phyloP scores from a whole-genome alignment of 495 filamentous ascomycete species.

The Daldinia loculata region DNA sequence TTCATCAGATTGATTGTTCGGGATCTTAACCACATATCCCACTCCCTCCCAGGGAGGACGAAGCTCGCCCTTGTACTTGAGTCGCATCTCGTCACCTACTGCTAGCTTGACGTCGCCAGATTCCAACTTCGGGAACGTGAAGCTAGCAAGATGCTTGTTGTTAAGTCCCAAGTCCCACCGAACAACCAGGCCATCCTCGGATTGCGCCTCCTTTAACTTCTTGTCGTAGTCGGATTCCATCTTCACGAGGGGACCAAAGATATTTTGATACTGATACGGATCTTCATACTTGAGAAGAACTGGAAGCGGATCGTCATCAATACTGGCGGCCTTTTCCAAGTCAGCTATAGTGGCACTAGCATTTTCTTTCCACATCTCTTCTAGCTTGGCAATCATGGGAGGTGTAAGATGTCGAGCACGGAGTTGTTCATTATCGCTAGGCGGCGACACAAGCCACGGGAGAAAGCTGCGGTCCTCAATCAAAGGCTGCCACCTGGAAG shows the following conservation, averaged over 20 bases:
- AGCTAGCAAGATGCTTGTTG: conserved; percentile 97
- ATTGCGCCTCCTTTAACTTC: conserved; percentile 98
- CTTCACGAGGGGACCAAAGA: conserved; percentile 97
- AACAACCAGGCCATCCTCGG: conserved; percentile 91
- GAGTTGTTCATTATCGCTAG: conserved; percentile 94
- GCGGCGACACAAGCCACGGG: conserved; percentile 88
- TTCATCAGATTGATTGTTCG: conserved; percentile 98
- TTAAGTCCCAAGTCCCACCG: conserved; percentile 97
- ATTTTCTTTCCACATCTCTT: conserved; percentile 99
- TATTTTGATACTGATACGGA: conserved; percentile 98
- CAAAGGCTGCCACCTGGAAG: conserved; percentile 95
- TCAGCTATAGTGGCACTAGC: conserved; percentile 88
- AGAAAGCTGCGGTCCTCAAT: conserved; percentile 98
- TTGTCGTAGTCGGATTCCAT: conserved; percentile 99
- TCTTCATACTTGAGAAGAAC: conserved; percentile 96
- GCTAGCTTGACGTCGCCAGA: conserved; percentile 97
- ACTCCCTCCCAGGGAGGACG: conserved; percentile 97
- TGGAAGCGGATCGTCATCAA: conserved; percentile 94
- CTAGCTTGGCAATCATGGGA: conserved; percentile 94
- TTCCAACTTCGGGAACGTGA: conserved; percentile 95
- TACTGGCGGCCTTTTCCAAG: conserved; percentile 89
- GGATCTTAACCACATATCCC: conserved; percentile 99
- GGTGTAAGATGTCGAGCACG: conserved; percentile 92
- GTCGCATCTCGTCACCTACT: conserved; percentile 97
- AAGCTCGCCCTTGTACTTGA: conserved; percentile 95